Base-by-base conservation (phyloP, 805 yeast genomes). In the Lipomyces oligophaga region DNA sequence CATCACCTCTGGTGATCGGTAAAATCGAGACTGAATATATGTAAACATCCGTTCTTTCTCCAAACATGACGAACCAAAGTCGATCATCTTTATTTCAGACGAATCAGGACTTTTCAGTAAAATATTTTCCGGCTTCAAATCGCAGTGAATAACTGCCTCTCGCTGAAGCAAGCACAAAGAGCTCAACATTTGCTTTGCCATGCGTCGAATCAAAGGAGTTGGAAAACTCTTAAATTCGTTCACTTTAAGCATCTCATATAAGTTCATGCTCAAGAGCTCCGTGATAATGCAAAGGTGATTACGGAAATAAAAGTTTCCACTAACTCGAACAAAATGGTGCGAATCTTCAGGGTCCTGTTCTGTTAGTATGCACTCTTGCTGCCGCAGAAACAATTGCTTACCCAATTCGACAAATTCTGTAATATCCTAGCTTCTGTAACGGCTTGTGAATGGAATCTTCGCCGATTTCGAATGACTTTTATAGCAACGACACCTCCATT, bases 1-100 rank as follows among this genome's bases (percentile, higher is more conserved):
- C 62, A 93, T 85, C 50, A 93, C 75, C 66, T 93, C 99, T 0
- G 99, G 99, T 1, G 97, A 95, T 58, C 97, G 77, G 67, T 89
- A 89, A 66, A 88, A 93, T 60, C 98, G 79, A 20, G 96, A 87
- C 67, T 97, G 95, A 48, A 93, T 93, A 64, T 93, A 93, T 41
- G 96, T 83, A 54, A 89, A 96, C 1, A 94, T 82, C 38, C 93
- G 85, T 63, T 84, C 89, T 54, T 79, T 77, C 41, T 69, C 72
- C 38, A 63, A 63, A 49, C 75, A 71, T 7, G 74, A 67, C 6
- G 71, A 63, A 0, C 96, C 96, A 60, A 87, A 86, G 60, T 87
- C 96, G 43, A 87, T 83, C 26, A 87, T 72, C 58, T 83, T 85
- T 39, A 85, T 70, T 16, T 65, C 67, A 19, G 80, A 67, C 0